These are phyloP conservation scores for Leishmania aethiopica DNA, from an alignment of 208 protist species.

Conservation along the genomic window DNA sequence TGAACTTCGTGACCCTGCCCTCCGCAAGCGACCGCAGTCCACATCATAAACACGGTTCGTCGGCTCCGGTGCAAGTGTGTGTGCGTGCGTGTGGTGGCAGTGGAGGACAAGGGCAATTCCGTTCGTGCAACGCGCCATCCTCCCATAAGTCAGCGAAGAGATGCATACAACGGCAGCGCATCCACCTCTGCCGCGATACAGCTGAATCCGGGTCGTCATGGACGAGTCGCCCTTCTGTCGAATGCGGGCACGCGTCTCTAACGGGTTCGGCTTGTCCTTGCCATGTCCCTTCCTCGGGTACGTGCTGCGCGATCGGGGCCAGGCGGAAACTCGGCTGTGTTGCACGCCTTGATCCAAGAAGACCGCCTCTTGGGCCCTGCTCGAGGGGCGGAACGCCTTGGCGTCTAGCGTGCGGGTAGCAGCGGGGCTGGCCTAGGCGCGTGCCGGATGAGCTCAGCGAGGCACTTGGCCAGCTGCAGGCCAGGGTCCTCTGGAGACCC, in stretches of 20 bases:
- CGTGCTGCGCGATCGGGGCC: not conserved
- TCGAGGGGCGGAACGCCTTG: not conserved
- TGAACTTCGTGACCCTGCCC: no score
- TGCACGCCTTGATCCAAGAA: not conserved
- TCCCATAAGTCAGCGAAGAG: not conserved
- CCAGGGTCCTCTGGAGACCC: no score
- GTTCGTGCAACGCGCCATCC: no score
- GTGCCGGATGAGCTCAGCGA: no score
- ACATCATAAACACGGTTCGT: no score
- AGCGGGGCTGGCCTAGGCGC: no score
- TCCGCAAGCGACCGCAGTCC: no score
- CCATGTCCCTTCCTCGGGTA: not conserved
- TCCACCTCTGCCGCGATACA: not conserved
- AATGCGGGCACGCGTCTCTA: no score
- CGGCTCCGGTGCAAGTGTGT: no score
- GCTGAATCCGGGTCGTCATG: not conserved
- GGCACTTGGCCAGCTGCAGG: no score
- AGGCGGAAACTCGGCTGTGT: not conserved
- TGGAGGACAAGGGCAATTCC: not conserved
- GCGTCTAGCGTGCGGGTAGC: no score
- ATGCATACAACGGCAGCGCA: not conserved
- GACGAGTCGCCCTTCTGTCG: not conserved
- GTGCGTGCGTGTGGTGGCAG: not conserved
- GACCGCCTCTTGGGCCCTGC: not conserved
- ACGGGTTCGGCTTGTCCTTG: no score